A percentile compares a stretch with the other conserved stretches of the same genome.
Conservation (phyloP, 2,329 filamentous ascomycete species). For the Myriangium duriaei region DNA sequence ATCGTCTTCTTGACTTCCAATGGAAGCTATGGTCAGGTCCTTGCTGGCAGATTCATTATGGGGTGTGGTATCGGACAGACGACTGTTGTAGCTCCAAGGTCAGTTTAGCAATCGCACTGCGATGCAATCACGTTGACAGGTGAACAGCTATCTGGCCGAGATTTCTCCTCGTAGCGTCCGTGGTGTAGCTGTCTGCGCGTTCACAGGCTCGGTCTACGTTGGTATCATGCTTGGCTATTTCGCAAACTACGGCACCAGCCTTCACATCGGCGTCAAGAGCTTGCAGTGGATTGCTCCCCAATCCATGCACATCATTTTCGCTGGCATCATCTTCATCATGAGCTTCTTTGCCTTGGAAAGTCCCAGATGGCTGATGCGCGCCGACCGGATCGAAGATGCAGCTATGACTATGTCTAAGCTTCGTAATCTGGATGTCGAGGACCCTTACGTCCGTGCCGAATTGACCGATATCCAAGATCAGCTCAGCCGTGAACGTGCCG, state of each 20-base stretch:
- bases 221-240: conserved; percentile 71
- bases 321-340: conserved; percentile 55
- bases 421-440: conserved; percentile 50
- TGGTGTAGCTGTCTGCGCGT: conserved; percentile 58
- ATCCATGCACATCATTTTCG: conserved; percentile 64
- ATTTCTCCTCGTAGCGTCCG: conserved; percentile 48
- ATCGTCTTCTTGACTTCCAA: conserved; percentile 28
- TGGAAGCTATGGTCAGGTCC: conserved; percentile 35
- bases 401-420: conserved; percentile 43
- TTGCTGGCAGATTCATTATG: conserved; percentile 49
- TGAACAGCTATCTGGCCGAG: conserved; percentile 47
- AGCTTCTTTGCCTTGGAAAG: conserved; percentile 51
- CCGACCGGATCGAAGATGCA: conserved; percentile 53
- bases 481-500: conserved; percentile 57
- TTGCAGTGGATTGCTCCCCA: conserved; percentile 50
- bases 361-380: conserved; percentile 53
- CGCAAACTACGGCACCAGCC: conserved; percentile 41
- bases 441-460: conserved; percentile 36
- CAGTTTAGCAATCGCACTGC: conserved; percentile 27
- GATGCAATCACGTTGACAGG: conserved; percentile 32
- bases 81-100: conserved; percentile 25
- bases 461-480: conserved; percentile 50
- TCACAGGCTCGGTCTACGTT: conserved; percentile 58
- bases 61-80: conserved; percentile 40
- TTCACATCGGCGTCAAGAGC: conserved; percentile 33